A percentile compares a stretch with the other conserved stretches of the same genome.
Evolutionary conservation across 352 stramenopile genomes (phyloP).

Genomic region (Globisporangium recalcitrans): DNA sequence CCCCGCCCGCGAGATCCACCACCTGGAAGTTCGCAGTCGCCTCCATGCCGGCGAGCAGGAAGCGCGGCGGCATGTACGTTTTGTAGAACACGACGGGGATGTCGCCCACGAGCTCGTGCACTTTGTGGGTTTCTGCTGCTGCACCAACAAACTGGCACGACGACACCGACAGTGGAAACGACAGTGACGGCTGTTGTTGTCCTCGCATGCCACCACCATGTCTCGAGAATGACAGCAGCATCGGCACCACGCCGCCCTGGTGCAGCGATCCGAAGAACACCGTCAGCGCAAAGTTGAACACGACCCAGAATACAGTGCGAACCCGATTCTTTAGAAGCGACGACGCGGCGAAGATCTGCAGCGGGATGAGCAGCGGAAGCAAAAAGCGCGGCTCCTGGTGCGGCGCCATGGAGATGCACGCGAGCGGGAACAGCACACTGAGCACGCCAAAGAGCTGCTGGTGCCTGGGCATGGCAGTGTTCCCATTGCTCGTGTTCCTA

Average conservation of each 20-base stretch:
- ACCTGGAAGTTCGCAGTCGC: slow-evolving; percentile 28
- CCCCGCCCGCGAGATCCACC: slow-evolving; percentile 44
- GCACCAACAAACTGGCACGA: slow-evolving; percentile 23
- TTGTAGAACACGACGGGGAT: slow-evolving; percentile 56
- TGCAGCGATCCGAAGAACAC: slow-evolving; percentile 71
- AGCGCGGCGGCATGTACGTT: slow-evolving; percentile 81
- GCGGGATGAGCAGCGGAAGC: slow-evolving; percentile 77
- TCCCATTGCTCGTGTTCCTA: slow-evolving; percentile 8
- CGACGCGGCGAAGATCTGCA: slow-evolving; percentile 56
- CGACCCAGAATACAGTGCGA: slow-evolving; percentile 30
- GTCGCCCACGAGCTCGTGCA: slow-evolving; percentile 10
- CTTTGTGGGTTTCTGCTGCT: background rate
- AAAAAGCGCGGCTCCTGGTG: slow-evolving; percentile 94
- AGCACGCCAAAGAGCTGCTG: slow-evolving; percentile 22
- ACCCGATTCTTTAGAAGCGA: background rate
- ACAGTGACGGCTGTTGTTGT: background rate
- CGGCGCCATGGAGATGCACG: slow-evolving; percentile 85
- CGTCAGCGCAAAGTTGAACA: slow-evolving; percentile 47
- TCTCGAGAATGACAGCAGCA: slow-evolving; percentile 43
- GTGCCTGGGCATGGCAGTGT: background rate
- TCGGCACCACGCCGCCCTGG: slow-evolving; percentile 60
- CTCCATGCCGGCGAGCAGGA: slow-evolving; percentile 38
- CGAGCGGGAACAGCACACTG: slow-evolving; percentile 66
- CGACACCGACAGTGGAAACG: slow-evolving; percentile 5
- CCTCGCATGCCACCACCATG: background rate